phyloP scores from a whole-genome alignment of 2,329 filamentous ascomycete species.

The Endoconidiophora laricicola region DNA sequence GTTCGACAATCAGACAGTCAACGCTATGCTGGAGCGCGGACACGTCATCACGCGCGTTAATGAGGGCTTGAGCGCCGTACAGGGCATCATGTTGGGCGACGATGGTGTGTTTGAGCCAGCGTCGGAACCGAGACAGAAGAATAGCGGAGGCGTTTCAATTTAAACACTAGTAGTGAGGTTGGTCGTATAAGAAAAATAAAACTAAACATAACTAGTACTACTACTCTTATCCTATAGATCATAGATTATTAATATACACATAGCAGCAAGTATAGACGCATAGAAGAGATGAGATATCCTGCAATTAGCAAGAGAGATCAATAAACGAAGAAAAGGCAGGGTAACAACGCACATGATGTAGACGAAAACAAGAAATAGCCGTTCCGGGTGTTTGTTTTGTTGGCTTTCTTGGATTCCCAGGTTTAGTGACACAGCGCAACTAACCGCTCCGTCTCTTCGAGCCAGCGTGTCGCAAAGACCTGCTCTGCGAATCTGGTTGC shows the following conservation, averaged over 20 bases:
- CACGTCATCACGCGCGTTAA: slow-evolving; percentile 58
- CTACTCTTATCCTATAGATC: background rate
- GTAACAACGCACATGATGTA: no score
- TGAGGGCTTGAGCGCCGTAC: slow-evolving; percentile 49
- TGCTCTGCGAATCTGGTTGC: slow-evolving; percentile 76
- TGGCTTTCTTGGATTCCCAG: no score
- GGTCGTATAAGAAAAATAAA: background rate
- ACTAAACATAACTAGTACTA: no score
- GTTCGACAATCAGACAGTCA: slow-evolving; percentile 49
- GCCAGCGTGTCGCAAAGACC: slow-evolving; percentile 68
- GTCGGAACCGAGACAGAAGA: slow-evolving; percentile 56
- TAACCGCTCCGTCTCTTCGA: slow-evolving; percentile 55
- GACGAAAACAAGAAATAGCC: no score
- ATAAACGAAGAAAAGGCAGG: background rate
- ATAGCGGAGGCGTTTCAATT: slow-evolving; percentile 46
- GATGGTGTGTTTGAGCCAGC: slow-evolving; percentile 65
- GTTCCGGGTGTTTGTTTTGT: no score
- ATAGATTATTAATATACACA: background rate
- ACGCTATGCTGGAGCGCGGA: slow-evolving; percentile 43
- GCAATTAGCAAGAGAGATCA: no score
- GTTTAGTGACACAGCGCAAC: slow-evolving; percentile 29
- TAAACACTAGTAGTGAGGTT: slow-evolving; percentile 15
- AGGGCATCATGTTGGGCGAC: slow-evolving; percentile 42
- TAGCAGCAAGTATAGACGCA: no score
- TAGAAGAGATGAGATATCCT: no score